Base-by-base conservation (phyloP, 768 basidiomycete species). In the Suillus americanus region DNA sequence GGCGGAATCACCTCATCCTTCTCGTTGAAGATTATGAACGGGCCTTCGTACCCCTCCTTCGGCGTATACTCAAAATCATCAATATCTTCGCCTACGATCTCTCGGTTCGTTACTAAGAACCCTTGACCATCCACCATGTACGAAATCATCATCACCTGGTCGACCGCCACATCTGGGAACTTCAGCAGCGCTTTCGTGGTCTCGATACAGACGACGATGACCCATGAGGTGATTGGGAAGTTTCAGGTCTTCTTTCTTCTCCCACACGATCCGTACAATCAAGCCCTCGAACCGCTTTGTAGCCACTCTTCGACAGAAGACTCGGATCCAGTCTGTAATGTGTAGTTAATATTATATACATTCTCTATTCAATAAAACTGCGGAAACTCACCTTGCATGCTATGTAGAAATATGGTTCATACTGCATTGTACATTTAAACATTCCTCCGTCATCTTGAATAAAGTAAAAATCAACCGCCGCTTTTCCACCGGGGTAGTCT, bases 61-160 rank as follows among this genome's bases (percentile, higher is more conserved):
- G 97, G 97, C 0, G 97, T 99, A 74, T 99, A 99, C 75, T 99
- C 97, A 71, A 99, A 99, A 74, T 99, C 92, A 50, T 97, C 95
- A 66, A 99, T 98, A 72, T 99, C 94, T 73, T 98, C 96, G 66
- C 91, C 89, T 64, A 99, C 94, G 60, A 99, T 98, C 68, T 99
- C 97, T 50, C 97, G 85, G 71, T 99, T 99, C 25, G 95, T 97
- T 77, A 99, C 98, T 66, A 99, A 86, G 73, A 92, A 99, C 0
- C 97, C 97, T 75, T 96, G 94, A 0, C 95, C 97, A 74, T 99
- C 97, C 20, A 99, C 82, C 96, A 99, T 99, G 78, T 99, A 99
- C 51, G 97, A 99, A 67, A 99, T 99, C 97, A 99, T 99, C 97
- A 99, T 99, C 71, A 99, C 95, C 74, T 98, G 96, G 80, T 99